Base-by-base conservation (phyloP, 768 basidiomycete genomes). In the Thelephora ganbajun region DNA sequence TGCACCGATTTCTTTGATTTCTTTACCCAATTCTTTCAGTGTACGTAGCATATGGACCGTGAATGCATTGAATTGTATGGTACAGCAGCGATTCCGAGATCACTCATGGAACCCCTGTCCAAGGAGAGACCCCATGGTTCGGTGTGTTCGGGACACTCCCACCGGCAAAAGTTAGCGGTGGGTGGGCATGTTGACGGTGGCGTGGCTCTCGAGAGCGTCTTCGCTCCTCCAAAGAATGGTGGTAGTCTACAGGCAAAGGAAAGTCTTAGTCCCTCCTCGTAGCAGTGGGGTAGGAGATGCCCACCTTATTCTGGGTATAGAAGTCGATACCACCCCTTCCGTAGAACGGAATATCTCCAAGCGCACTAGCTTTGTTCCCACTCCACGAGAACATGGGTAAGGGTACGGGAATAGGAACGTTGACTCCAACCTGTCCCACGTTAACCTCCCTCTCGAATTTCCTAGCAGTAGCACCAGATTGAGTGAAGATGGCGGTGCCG, bases 321-420 rank as follows among this genome's bases (percentile, higher is more conserved):
- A 98, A 98, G 62, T 87, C 87, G 65, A 97, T 75, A 20, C 88
- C 93, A 53, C 86, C 77, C 63, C 84, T 85, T 23, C 93, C 93
- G 56, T 96, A 96, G 69, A 96, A 93, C 4, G 82, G 80, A 41
- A 90, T 76, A 58, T 93, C 88, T 19, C 91, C 91, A 48, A 92
- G 65, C 56, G 78, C 78, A 56, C 84, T 88, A 35, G 69, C 80
- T 71, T 92, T 94, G 68, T 92, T 94, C 22, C 96, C 94, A 56
- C 86, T 90, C 90, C 90, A 94, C 23, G 89, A 77, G 68, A 96
- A 97, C 87, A 96, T 93, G 13, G 85, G 84, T 48, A 84, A 66
- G 41, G 94, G 94, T 5, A 99, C 94, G 12, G 91, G 87, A 45
- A 90, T 90, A 3, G 88, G 86, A 7, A 92, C 82, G n/a, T n/a